Conservation (phyloP, 2,329 filamentous ascomycete species). For the Ophiocordyceps robertsii region DNA sequence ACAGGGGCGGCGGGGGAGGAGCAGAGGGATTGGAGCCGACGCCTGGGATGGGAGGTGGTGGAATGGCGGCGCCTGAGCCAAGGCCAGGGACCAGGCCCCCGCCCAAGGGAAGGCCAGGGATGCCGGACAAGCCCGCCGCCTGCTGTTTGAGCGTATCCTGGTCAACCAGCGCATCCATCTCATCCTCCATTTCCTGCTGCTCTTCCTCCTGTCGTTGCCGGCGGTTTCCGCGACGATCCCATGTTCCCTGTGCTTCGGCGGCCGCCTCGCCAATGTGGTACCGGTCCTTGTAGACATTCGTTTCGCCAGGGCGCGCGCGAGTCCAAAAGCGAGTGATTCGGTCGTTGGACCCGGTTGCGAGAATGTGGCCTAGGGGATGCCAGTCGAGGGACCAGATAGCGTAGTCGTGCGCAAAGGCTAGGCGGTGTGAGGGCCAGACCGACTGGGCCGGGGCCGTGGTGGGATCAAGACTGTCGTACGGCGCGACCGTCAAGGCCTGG, state of each 20-base stretch:
- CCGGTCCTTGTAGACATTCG: slow-evolving; percentile 73
- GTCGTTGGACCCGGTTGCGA: slow-evolving; percentile 92
- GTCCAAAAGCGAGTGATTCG: slow-evolving; percentile 97
- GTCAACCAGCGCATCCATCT: slow-evolving; percentile 83
- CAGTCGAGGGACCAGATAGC: slow-evolving; percentile 97
- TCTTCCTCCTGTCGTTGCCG: slow-evolving; percentile 81
- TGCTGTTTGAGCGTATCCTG: slow-evolving; percentile 55
- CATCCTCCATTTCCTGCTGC: slow-evolving; percentile 85
- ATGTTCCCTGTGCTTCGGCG: slow-evolving; percentile 90
- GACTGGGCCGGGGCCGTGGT: slow-evolving; percentile 70
- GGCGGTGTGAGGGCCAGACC: slow-evolving; percentile 80
- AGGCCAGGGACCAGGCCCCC: slow-evolving; percentile 24
- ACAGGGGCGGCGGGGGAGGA: slow-evolving; percentile 36
- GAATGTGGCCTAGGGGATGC: slow-evolving; percentile 91
- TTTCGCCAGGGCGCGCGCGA: slow-evolving; percentile 74
- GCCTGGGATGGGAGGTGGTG: slow-evolving; percentile 32
- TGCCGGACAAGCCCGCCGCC: slow-evolving; percentile 35
- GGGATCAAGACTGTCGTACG: slow-evolving; percentile 76
- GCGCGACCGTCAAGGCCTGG: slow-evolving; percentile 57
- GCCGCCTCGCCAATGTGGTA: slow-evolving; percentile 93
- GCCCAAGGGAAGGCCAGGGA: slow-evolving; percentile 44
- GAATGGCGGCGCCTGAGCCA: slow-evolving; percentile 27
- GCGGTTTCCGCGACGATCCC: slow-evolving; percentile 66
- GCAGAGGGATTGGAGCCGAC: slow-evolving; percentile 23
- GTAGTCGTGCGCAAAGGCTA: slow-evolving; percentile 83